Evolutionary conservation across 2,329 filamentous ascomycete genomes (phyloP).

Genomic region (Hypomyces rosellus): DNA sequence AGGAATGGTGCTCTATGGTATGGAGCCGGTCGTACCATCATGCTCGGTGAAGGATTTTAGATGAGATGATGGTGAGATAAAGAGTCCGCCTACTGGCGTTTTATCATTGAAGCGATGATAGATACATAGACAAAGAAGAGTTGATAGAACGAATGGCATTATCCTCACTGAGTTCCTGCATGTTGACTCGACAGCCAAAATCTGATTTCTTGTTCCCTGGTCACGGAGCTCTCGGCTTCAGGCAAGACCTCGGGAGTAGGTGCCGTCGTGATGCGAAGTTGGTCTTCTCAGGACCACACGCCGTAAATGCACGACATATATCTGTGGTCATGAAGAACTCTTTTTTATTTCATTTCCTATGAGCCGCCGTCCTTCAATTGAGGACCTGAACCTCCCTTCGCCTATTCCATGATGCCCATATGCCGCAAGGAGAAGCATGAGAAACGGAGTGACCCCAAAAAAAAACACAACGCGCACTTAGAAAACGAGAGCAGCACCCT

Average conservation of each 20-base stretch:
- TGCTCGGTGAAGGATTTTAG: conserved; percentile 55
- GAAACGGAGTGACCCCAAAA: conserved; percentile 35
- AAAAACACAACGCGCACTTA: conserved; percentile 59
- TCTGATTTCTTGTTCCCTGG: too few relatives aligned
- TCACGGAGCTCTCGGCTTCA: too few relatives aligned
- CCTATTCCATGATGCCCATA: conserved; percentile 44
- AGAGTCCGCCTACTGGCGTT: too few relatives aligned
- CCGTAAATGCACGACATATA: conserved; percentile 7
- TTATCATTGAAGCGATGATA: not conserved
- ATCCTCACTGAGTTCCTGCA: too few relatives aligned
- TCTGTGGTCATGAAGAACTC: conserved; percentile 9
- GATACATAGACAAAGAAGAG: not conserved
- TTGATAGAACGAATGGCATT: not conserved
- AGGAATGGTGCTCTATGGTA: conserved; percentile 79
- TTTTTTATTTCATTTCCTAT: conserved; percentile 40
- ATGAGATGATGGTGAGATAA: conserved; percentile 3
- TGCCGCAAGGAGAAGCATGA: conserved; percentile 39
- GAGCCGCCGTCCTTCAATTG: conserved; percentile 34
- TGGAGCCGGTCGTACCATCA: conserved; percentile 68
- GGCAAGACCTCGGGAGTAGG: not conserved
- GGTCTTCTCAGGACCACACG: not conserved
- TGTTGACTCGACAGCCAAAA: too few relatives aligned
- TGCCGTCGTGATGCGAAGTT: not conserved
- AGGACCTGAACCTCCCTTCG: conserved; percentile 42
- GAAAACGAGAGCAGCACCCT: conserved; percentile 99